Evolutionary conservation across 2,329 filamentous ascomycete species (phyloP).

Genomic region (Aspergillus aculeatinus): DNA sequence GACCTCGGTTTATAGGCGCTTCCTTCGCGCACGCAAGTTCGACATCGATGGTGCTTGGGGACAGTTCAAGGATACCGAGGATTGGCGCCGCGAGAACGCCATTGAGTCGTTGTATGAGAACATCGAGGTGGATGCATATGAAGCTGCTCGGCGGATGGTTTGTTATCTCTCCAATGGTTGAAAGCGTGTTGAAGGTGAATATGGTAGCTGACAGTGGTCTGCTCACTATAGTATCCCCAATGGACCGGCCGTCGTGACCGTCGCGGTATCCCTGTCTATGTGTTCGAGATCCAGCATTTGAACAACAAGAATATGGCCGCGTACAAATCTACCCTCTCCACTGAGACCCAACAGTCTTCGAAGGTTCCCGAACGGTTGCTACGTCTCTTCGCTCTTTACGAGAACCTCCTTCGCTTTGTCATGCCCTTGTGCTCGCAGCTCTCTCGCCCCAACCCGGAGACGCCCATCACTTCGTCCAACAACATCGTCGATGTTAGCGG

Average conservation of each 20-base stretch:
- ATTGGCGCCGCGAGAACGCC: slow-evolving; percentile 78
- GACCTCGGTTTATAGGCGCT: slow-evolving; percentile 59
- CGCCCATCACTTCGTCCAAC: slow-evolving; percentile 87
- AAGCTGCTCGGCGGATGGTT: slow-evolving; percentile 71
- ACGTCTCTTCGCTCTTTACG: slow-evolving; percentile 87
- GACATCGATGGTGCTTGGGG: slow-evolving; percentile 71
- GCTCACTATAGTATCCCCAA: slow-evolving; percentile 71
- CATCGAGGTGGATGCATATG: slow-evolving; percentile 81
- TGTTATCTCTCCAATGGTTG: slow-evolving; percentile 24
- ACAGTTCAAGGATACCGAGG: slow-evolving; percentile 86
- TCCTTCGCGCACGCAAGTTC: slow-evolving; percentile 81
- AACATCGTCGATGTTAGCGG: slow-evolving; percentile 93
- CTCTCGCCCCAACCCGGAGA: slow-evolving; percentile 69
- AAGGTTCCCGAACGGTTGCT: slow-evolving; percentile 69
- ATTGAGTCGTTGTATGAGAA: slow-evolving; percentile 79
- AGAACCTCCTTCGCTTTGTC: slow-evolving; percentile 84
- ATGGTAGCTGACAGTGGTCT: background rate
- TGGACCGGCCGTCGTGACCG: slow-evolving; percentile 90
- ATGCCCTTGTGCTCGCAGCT: slow-evolving; percentile 81
- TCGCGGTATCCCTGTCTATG: slow-evolving; percentile 86
- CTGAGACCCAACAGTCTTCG: slow-evolving; percentile 59
- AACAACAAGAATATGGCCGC: slow-evolving; percentile 76
- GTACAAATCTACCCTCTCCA: slow-evolving; percentile 61
- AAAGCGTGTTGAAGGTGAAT: background rate
- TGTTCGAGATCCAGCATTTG: slow-evolving; percentile 82